phyloP scores from a whole-genome alignment of 192 early-diverging fungal genomes.

The Linnemannia zychae region DNA sequence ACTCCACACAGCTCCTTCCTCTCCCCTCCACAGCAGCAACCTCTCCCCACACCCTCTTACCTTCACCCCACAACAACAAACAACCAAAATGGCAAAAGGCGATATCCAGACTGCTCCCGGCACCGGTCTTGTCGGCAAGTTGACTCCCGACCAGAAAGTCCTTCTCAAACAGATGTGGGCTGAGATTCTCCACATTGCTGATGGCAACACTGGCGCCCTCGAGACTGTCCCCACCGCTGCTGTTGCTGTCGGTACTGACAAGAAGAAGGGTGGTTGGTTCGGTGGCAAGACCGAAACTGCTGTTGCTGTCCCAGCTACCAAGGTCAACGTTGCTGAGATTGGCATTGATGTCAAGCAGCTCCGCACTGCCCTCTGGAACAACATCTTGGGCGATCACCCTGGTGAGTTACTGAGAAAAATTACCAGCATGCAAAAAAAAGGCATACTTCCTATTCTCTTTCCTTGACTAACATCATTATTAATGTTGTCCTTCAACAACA shows the following conservation, averaged over 20 bases:
- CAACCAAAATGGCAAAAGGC: conserved; percentile 2
- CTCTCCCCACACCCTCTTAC: not conserved
- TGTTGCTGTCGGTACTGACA: not conserved
- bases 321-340: conserved; percentile 4
- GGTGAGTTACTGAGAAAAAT: not conserved
- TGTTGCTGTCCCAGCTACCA: not conserved
- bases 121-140: conserved; percentile 26
- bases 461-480: not conserved
- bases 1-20: not conserved
- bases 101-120: conserved; percentile 21
- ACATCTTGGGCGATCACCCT: conserved; percentile 12
- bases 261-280: not conserved
- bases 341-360: conserved; percentile 2
- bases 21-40: not conserved
- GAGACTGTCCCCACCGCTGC: not conserved
- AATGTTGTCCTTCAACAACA: not conserved
- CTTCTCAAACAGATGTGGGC: conserved; percentile 33
- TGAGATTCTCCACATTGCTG: not conserved
- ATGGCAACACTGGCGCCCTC: conserved; percentile 10
- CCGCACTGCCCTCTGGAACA: conserved; percentile 16
- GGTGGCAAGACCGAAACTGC: not conserved
- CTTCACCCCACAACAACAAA: conserved; percentile 2
- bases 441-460: not conserved
- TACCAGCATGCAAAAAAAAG: not conserved
- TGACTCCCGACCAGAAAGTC: conserved; percentile 35